phyloP scores from a whole-genome alignment of 192 early-diverging fungal species.

The Umbelopsis ramanniana region DNA sequence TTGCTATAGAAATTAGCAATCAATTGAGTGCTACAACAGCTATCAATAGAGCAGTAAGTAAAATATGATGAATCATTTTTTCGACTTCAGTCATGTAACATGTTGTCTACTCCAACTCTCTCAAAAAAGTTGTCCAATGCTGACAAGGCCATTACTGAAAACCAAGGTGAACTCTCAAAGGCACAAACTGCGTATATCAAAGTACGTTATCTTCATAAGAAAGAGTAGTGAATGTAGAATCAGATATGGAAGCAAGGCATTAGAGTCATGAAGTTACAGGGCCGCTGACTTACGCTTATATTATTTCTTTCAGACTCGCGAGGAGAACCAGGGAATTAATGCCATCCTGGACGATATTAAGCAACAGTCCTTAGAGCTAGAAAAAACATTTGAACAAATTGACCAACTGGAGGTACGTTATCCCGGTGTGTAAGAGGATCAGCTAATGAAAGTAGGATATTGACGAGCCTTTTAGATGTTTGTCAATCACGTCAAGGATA shows the following conservation, averaged over 20 bases:
- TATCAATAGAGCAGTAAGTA: neutral
- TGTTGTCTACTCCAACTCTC: neutral
- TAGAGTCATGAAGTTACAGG: neutral
- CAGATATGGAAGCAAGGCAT: neutral
- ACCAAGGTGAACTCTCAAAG: neutral
- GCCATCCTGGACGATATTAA: neutral
- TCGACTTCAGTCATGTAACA: neutral
- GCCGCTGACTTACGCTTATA: neutral
- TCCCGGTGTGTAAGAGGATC: neutral
- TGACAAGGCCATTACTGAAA: neutral
- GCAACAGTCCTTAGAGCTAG: neutral
- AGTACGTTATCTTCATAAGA: neutral
- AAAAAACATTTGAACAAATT: conserved; percentile 5
- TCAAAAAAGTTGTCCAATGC: neutral
- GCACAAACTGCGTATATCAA: neutral
- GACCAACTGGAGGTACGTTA: conserved; percentile 11
- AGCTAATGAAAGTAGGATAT: no score
- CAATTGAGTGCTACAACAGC: neutral
- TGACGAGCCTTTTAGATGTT: neutral
- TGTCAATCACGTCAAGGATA: neutral
- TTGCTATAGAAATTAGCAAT: neutral
- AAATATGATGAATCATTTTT: neutral
- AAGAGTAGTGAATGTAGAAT: neutral
- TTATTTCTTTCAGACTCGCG: neutral
- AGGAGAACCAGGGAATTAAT: conserved; percentile 10